These are phyloP conservation scores for Cicer judaicum DNA, from an alignment of 306 rosid species.

Conservation along the genomic window DNA sequence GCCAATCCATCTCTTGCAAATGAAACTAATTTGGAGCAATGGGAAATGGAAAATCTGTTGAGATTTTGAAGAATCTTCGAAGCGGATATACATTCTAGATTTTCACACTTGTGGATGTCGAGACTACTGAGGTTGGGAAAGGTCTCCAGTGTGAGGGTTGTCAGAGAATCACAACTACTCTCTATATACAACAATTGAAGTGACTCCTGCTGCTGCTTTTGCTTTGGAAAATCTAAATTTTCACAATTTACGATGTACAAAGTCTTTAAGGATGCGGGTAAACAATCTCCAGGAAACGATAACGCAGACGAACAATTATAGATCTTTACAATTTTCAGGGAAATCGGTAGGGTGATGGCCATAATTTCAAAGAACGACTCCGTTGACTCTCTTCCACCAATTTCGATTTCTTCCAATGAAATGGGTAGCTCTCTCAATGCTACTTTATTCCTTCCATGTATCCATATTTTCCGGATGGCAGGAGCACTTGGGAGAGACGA, in stretches of 20 bases:
- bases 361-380: background rate
- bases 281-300: slow-evolving; percentile 5
- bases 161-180: background rate
- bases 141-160: background rate
- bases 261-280: background rate
- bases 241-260: background rate
- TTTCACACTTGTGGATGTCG: background rate
- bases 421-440: background rate
- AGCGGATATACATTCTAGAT: slow-evolving; percentile 6
- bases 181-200: background rate
- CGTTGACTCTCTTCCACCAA: background rate
- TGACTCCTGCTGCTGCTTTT: background rate
- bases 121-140: background rate
- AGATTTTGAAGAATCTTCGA: background rate
- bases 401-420: background rate
- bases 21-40: slow-evolving; percentile 3
- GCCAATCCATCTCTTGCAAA: background rate
- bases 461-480: background rate
- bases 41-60: fast-evolving
- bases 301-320: background rate
- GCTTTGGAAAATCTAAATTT: background rate
- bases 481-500: background rate
- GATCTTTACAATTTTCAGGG: background rate
- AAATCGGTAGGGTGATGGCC: background rate
- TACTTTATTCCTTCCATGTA: background rate